Percentiles rank a stretch among this genome's conserved stretches.
phyloP scores from a whole-genome alignment of 768 basidiomycete species.

The Lactarius pseudohatsudake region DNA sequence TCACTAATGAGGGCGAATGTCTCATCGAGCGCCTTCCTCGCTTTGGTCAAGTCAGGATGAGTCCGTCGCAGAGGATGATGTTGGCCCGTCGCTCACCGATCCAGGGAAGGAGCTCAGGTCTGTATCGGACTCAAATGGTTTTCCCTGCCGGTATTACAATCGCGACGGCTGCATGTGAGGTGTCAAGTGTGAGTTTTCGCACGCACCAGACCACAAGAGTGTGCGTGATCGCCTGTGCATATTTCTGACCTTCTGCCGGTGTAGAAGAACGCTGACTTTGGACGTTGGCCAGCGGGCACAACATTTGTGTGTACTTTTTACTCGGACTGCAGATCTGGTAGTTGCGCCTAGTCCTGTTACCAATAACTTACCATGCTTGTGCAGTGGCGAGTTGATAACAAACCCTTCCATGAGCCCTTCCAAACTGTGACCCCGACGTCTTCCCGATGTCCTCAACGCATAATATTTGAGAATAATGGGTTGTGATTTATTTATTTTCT shows the following conservation, averaged over 20 bases:
- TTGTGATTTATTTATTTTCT: too few species aligned
- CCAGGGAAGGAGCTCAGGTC: constrained; percentile 41
- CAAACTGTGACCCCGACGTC: too few species aligned
- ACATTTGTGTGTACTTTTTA: constrained; percentile 45
- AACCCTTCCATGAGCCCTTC: too few species aligned
- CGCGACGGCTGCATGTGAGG: constrained; percentile 50
- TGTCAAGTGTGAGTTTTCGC: too few species aligned
- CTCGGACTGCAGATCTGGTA: constrained; percentile 43
- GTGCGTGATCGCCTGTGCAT: constrained; percentile 55
- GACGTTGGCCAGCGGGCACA: constrained; percentile 46
- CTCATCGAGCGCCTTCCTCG: too few species aligned
- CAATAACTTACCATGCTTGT: too few species aligned
- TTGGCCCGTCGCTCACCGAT: constrained; percentile 31
- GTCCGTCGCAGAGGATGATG: constrained; percentile 25
- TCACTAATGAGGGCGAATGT: too few species aligned
- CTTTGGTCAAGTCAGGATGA: too few species aligned
- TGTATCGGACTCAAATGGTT: constrained; percentile 52
- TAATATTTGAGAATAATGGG: too few species aligned
- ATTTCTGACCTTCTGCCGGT: background rate
- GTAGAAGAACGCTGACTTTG: background rate
- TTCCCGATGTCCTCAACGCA: too few species aligned
- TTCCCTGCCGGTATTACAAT: constrained; percentile 58
- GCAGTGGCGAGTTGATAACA: too few species aligned
- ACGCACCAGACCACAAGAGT: too few species aligned
- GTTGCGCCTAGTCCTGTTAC: constrained; percentile 51